These are phyloP conservation scores for Paecilomyces formosus DNA, from an alignment of 2,329 filamentous ascomycete species.

Conservation along the genomic window DNA sequence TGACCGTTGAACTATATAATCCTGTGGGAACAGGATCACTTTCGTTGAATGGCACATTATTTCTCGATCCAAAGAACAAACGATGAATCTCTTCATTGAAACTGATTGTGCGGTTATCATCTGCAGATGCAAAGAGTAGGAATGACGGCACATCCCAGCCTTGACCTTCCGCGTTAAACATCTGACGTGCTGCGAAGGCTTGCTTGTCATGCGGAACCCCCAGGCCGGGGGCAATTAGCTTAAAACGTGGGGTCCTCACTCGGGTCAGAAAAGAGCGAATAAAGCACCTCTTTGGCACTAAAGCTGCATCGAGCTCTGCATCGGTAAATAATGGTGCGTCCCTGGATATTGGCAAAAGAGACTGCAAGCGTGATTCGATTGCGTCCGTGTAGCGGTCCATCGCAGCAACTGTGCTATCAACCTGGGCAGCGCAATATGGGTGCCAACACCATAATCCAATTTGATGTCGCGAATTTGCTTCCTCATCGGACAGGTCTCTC, in stretches of 20 bases:
- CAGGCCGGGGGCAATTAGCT: conserved; percentile 2
- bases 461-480: neutral
- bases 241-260: conserved; percentile 3
- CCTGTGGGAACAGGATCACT: neutral
- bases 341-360: neutral
- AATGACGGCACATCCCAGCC: neutral
- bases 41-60: neutral
- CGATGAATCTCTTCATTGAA: neutral
- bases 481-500: neutral
- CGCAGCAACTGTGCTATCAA: conserved; percentile 9
- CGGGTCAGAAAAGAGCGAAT: conserved; percentile 2
- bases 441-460: conserved; percentile 8
- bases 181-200: neutral
- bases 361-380: conserved; percentile 2
- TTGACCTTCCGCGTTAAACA: neutral
- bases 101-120: neutral
- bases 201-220: conserved; percentile 1
- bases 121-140: neutral
- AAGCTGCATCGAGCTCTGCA: conserved; percentile 2
- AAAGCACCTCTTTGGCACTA: conserved; percentile 3
- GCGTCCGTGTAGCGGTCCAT: conserved; percentile 4
- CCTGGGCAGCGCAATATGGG: conserved; percentile 6
- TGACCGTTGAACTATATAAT: conserved; percentile 1
- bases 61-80: neutral
- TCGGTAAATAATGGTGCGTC: neutral